Conservation (phyloP, 208 protist species). For the Polymyxa betae region DNA sequence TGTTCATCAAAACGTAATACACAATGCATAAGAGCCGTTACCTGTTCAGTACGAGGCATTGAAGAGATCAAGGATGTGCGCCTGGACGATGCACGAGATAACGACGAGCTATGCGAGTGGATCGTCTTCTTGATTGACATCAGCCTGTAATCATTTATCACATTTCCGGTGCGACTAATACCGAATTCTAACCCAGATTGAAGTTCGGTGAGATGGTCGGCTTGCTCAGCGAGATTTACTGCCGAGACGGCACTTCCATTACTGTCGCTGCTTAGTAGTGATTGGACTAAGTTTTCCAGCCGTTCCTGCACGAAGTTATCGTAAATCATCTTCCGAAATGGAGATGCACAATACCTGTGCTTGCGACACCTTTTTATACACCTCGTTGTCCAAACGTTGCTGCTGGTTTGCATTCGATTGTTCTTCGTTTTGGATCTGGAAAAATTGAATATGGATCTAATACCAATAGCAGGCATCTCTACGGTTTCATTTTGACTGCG, state of each 20-base stretch:
- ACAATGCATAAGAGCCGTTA: too few species aligned
- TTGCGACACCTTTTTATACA: constrained; percentile 20
- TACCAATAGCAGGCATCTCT: neutral
- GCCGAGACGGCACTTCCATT: neutral
- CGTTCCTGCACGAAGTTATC: too few species aligned
- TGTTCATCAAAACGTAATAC: neutral
- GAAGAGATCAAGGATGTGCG: neutral
- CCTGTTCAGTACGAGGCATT: constrained; percentile 38
- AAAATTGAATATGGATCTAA: neutral
- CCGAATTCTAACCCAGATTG: constrained; percentile 1
- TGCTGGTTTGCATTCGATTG: neutral
- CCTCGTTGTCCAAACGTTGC: neutral
- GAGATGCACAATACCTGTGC: neutral
- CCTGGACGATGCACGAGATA: neutral
- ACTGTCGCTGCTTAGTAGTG: neutral
- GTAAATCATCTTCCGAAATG: neutral
- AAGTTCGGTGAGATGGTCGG: neutral
- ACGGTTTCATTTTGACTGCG: neutral
- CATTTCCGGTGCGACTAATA: neutral
- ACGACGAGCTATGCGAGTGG: neutral
- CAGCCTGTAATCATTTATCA: neutral
- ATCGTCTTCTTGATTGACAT: constrained; percentile 15
- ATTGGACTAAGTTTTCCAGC: neutral
- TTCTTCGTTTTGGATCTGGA: constrained; percentile 4
- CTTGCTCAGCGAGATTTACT: neutral